phyloP scores from a whole-genome alignment of 2,329 filamentous ascomycete genomes.

The Botrytis tulipae region DNA sequence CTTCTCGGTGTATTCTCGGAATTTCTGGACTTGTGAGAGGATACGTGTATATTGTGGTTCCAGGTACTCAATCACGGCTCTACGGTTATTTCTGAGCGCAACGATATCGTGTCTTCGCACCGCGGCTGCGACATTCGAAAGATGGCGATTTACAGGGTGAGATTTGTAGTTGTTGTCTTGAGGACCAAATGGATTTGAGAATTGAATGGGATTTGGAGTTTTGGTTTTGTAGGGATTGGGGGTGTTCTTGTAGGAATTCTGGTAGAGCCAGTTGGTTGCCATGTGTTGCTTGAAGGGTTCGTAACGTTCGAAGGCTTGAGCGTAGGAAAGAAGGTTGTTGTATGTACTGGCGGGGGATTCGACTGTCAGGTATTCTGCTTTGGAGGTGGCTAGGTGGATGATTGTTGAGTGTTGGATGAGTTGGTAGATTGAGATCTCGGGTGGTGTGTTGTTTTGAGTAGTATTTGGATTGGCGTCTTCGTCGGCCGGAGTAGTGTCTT shows the following conservation, averaged over 20 bases:
- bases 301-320: not conserved
- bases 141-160: not conserved
- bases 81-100: not conserved
- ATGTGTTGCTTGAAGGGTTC: not conserved
- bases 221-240: not conserved
- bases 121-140: not conserved
- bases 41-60: conserved; percentile 21
- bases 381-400: not conserved
- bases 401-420: not conserved
- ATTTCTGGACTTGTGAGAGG: not conserved
- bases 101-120: not conserved
- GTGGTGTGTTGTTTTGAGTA: not conserved
- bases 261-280: not conserved
- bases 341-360: not conserved
- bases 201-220: not conserved
- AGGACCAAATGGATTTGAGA: not conserved
- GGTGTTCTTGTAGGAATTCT: not conserved
- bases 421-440: not conserved
- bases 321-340: not conserved
- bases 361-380: no score
- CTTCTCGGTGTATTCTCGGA: conserved; percentile 1
- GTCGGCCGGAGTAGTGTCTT: not conserved
- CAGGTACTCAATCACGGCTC: not conserved
- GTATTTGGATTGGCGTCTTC: not conserved
- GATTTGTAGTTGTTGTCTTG: not conserved